Evolutionary conservation across 2,329 filamentous ascomycete genomes (phyloP).

Genomic region (Hymenotorrendiella dingleyae): DNA sequence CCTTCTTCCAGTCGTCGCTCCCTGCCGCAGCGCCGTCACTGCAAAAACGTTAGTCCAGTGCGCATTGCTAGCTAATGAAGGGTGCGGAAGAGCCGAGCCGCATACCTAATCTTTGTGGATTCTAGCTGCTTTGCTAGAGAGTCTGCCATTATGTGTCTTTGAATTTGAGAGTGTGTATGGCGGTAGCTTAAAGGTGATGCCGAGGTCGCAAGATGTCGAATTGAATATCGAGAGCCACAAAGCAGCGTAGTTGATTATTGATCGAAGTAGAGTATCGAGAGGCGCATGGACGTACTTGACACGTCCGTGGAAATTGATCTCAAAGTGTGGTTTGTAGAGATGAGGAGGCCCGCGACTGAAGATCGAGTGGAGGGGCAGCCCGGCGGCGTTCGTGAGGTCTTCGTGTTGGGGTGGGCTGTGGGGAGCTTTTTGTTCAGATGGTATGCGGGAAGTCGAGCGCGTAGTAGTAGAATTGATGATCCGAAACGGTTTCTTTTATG

Average conservation of each 20-base stretch:
- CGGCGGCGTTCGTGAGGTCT: slow-evolving; percentile 2
- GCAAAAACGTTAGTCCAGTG: too few species aligned
- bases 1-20: slow-evolving; percentile 67
- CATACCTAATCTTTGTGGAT: slow-evolving; percentile 43
- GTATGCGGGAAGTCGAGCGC: slow-evolving; percentile 10
- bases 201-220: slow-evolving; percentile 1
- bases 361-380: slow-evolving; percentile 15
- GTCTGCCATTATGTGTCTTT: slow-evolving; percentile 36
- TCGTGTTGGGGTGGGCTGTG: slow-evolving; percentile 2
- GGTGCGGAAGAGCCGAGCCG: slow-evolving; percentile 3
- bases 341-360: slow-evolving; percentile 9
- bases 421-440: neutral
- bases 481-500: slow-evolving; percentile 5
- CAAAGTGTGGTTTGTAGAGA: slow-evolving; percentile 4
- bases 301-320: slow-evolving; percentile 1
- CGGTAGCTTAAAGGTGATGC: slow-evolving; percentile 2
- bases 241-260: slow-evolving; percentile 2
- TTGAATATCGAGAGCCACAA: neutral
- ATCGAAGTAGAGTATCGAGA: slow-evolving; percentile 6
- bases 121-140: slow-evolving; percentile 49
- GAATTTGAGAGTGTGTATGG: neutral
- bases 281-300: slow-evolving; percentile 11
- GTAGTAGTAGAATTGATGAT: slow-evolving; percentile 17
- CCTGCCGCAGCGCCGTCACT: slow-evolving; percentile 32
- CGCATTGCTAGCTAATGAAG: slow-evolving; percentile 33